Evolutionary conservation across 495 filamentous ascomycete species (phyloP).

Genomic region (Penicillium malachiteum): DNA sequence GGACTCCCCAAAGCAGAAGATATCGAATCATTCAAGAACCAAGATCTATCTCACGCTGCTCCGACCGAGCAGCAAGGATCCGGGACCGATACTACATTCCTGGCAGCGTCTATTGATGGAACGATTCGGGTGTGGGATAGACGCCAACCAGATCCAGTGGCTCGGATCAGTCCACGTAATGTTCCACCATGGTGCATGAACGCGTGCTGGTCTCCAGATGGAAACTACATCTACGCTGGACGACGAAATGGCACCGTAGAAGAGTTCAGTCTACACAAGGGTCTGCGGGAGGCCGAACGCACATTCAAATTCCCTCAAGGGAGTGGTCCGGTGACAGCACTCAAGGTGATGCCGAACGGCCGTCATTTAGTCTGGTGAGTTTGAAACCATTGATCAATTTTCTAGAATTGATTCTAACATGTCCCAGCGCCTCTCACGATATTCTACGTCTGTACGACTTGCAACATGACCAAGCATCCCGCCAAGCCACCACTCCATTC

Average conservation of each 20-base stretch:
- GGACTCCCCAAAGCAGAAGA: constrained; percentile 55
- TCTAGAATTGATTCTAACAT: constrained; percentile 7
- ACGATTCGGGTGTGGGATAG: constrained; percentile 90
- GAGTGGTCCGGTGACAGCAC: constrained; percentile 81
- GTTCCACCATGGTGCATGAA: constrained; percentile 97
- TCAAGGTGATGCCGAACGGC: constrained; percentile 90
- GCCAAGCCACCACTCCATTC: constrained; percentile 84
- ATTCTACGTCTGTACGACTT: constrained; percentile 92
- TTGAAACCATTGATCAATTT: not conserved
- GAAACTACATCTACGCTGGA: constrained; percentile 92
- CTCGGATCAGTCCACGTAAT: constrained; percentile 69
- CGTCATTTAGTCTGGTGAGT: constrained; percentile 82
- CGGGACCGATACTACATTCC: constrained; percentile 66
- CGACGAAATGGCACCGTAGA: constrained; percentile 93
- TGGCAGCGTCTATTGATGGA: constrained; percentile 85
- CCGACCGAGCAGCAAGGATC: constrained; percentile 43
- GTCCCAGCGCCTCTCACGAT: constrained; percentile 77
- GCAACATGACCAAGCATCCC: constrained; percentile 60
- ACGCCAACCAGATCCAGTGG: constrained; percentile 71
- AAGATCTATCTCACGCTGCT: constrained; percentile 31
- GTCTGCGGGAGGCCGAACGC: constrained; percentile 70
- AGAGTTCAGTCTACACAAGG: constrained; percentile 87
- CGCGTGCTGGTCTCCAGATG: constrained; percentile 95
- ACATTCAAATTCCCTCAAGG: constrained; percentile 87
- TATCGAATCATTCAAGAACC: constrained; percentile 26